phyloP scores from a whole-genome alignment of 768 basidiomycete species.

The Arthromyces matolae region DNA sequence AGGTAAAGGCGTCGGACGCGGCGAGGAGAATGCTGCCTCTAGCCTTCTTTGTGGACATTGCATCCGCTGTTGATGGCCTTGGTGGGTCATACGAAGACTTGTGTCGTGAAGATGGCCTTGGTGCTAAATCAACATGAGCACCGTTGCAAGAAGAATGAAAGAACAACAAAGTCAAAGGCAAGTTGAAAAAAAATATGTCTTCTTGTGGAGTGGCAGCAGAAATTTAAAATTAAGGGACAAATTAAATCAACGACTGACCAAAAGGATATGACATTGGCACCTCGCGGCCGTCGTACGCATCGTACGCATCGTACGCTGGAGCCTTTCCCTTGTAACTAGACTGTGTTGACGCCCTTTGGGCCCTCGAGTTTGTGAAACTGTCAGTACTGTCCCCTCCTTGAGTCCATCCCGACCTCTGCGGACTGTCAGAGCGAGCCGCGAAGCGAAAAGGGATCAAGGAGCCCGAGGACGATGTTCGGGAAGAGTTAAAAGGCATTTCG shows the following conservation, averaged over 20 bases:
- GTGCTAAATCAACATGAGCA: constrained; percentile 6
- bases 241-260: constrained; percentile 18
- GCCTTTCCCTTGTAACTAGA: constrained; percentile 33
- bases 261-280: constrained; percentile 15
- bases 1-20: constrained; percentile 49
- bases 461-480: constrained; percentile 23
- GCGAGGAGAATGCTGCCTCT: constrained; percentile 47
- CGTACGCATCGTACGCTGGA: constrained; percentile 16
- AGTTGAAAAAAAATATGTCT: no score
- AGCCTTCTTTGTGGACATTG: constrained; percentile 25
- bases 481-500: constrained; percentile 18
- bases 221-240: constrained; percentile 5
- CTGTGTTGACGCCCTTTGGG: constrained; percentile 20
- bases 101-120: constrained; percentile 21
- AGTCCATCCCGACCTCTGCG: constrained; percentile 11
- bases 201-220: neutral
- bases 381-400: constrained; percentile 12
- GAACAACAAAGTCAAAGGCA: no score
- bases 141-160: neutral
- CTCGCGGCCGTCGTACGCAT: constrained; percentile 18
- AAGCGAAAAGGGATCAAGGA: constrained; percentile 22
- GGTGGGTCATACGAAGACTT: constrained; percentile 17
- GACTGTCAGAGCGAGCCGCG: constrained; percentile 15
- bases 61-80: constrained; percentile 23
- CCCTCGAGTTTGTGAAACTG: constrained; percentile 16